These are phyloP conservation scores for Talaromyces sp. DNA, from an alignment of 2,329 filamentous ascomycete genomes.

Conservation along the genomic window DNA sequence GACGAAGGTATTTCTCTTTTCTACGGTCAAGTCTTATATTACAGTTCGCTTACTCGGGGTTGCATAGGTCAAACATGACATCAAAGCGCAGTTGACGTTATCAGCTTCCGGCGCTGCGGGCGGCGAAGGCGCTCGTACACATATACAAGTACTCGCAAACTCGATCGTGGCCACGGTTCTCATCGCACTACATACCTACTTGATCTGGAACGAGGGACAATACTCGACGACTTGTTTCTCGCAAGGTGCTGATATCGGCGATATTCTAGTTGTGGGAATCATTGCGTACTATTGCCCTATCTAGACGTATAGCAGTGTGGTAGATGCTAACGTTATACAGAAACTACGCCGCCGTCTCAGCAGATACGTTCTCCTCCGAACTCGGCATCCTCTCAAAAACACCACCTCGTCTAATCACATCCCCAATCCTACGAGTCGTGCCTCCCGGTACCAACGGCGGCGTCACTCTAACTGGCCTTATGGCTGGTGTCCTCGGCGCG, in stretches of 20 bases:
- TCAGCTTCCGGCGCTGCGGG: slow-evolving; percentile 68
- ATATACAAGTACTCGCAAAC: slow-evolving; percentile 89
- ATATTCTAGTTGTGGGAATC: slow-evolving; percentile 42
- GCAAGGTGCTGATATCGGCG: slow-evolving; percentile 32
- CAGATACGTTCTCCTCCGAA: slow-evolving; percentile 94
- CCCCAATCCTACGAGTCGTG: slow-evolving; percentile 70
- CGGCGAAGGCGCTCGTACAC: slow-evolving; percentile 78
- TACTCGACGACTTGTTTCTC: slow-evolving; percentile 39
- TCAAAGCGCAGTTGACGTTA: slow-evolving; percentile 79
- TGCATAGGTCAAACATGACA: slow-evolving; percentile 73
- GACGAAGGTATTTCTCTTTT: slow-evolving; percentile 63
- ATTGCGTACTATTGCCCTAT: slow-evolving; percentile 36
- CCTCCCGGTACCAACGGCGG: slow-evolving; percentile 93
- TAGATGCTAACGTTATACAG: slow-evolving; percentile 26
- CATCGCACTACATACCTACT: slow-evolving; percentile 52
- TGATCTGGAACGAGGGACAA: slow-evolving; percentile 32
- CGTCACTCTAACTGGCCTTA: slow-evolving; percentile 72
- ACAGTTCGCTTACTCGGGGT: background rate
- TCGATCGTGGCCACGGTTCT: slow-evolving; percentile 73
- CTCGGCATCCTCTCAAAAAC: slow-evolving; percentile 81
- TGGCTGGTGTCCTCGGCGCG: slow-evolving; percentile 71
- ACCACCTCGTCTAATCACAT: slow-evolving; percentile 81
- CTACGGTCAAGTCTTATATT: background rate
- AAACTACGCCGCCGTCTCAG: slow-evolving; percentile 87
- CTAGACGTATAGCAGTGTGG: background rate